These are phyloP conservation scores for Macrophomina pseudophaseolina DNA, from an alignment of 2,329 filamentous ascomycete genomes.

Conservation along the genomic window DNA sequence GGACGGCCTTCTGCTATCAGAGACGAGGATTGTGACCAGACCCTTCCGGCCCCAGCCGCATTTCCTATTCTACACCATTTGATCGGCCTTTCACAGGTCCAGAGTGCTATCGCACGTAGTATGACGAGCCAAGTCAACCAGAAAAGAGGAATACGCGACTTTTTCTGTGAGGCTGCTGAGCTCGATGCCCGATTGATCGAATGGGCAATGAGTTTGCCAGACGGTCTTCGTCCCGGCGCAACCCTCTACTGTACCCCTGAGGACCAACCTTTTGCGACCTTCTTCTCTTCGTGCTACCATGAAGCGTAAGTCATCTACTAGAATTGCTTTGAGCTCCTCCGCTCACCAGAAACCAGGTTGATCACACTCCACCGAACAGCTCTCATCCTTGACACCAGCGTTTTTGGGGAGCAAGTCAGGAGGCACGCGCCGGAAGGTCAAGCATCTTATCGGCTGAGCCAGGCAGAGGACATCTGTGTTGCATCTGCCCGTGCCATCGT, in stretches of 20 bases:
- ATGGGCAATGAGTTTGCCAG: neutral
- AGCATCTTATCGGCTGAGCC: neutral
- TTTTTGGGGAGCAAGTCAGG: slow-evolving; percentile 1
- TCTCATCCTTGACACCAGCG: neutral
- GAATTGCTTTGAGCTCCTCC: neutral
- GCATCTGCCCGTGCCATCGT: slow-evolving; percentile 4
- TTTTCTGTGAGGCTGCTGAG: neutral
- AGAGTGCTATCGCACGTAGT: neutral
- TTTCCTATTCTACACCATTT: neutral
- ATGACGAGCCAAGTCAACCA: neutral
- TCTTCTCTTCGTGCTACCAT: neutral
- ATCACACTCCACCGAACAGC: slow-evolving; percentile 2
- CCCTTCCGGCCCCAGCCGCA: neutral
- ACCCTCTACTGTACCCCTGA: neutral
- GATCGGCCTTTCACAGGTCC: neutral
- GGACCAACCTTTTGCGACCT: neutral
- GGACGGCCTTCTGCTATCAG: neutral
- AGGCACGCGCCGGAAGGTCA: neutral
- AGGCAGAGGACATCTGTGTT: slow-evolving; percentile 4
- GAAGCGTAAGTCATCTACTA: neutral
- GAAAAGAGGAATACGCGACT: neutral
- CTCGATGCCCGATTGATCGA: neutral
- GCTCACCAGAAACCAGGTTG: neutral
- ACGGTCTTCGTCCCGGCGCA: neutral
- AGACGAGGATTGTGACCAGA: slow-evolving; percentile 3